Evolutionary conservation across 2,329 filamentous ascomycete genomes (phyloP).

Genomic region (Teratosphaeriaceae sp.): DNA sequence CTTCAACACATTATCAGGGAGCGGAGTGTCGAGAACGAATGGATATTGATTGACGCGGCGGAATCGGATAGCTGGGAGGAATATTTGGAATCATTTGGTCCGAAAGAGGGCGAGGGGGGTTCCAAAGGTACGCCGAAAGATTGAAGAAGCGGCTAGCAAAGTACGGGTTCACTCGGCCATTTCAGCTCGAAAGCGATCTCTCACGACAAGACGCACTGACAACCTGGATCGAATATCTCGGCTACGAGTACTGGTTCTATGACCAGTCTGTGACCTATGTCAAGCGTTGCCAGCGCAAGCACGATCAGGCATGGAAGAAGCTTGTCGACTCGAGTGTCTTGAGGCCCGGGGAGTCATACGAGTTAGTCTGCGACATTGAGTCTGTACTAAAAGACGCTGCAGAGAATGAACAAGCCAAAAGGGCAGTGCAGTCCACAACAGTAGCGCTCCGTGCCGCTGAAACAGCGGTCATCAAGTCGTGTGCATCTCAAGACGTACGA

Average conservation of each 20-base stretch:
- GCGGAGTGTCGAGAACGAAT: slow-evolving; percentile 1
- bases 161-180: slow-evolving; percentile 5
- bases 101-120: slow-evolving; percentile 4
- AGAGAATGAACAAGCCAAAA: not conserved
- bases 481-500: not conserved
- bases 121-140: not conserved
- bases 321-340: slow-evolving; percentile 4
- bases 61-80: slow-evolving; percentile 1
- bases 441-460: not conserved
- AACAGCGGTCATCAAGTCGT: not conserved
- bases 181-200: slow-evolving; percentile 1
- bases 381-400: not conserved
- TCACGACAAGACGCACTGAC: slow-evolving; percentile 1
- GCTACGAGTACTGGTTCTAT: slow-evolving; percentile 7
- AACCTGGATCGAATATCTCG: slow-evolving; percentile 8
- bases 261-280: not conserved
- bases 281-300: not conserved
- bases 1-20: slow-evolving; percentile 3
- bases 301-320: slow-evolving; percentile 5
- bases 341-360: slow-evolving; percentile 2
- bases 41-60: not conserved
- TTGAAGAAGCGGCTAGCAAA: slow-evolving; percentile 1
- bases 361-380: slow-evolving; percentile 1
- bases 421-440: not conserved
- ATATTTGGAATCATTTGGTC: no score